Base-by-base conservation (phyloP, 2,329 filamentous ascomycete genomes). In the Waltergamsia citrina region DNA sequence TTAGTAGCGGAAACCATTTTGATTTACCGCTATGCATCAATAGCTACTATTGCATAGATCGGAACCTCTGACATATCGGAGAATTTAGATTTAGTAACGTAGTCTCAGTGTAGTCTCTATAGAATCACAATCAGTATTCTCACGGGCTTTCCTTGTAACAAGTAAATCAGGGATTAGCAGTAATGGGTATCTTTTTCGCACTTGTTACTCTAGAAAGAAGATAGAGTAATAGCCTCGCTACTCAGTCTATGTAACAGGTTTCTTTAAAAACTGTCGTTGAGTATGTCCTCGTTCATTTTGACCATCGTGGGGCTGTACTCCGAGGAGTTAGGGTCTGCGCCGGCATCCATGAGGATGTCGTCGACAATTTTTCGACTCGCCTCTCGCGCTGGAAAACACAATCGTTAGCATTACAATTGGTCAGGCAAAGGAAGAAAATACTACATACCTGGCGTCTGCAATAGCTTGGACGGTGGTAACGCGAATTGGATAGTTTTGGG, bases 401-500 rank as follows among this genome's bases (percentile, higher is more conserved):
- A 27, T 45, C 36, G 45, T 38, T n/a, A 31, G 23, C 29, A 33
- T 22, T 6, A 25, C 18, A 12, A 16, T 32, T 29, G 29, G 12
- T 15, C 17, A 29, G 25, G 18, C 21, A 16, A 25, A 6, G 20
- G 10, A 4, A 14, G 29, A 14, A 34, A 32, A 15, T 5, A 25
- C 8, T 17, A 39, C 74, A 52, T 59, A 83, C 79, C 80, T 41
- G 85, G 85, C 32, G 85, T 93, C 54, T 88, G 85, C 53, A 90
- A 56, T 16, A 93, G 60, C 50, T 83, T 79, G 26, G 78, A 83
- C 34, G 81, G 81, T 33, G 83, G 83, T 31, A 93, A 60, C 29
- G 82, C 80, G 54, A 93, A 93, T 49, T 88, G 83, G 39, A 93
- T 88, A 9, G 85, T 92, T 66, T 96, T 96, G 1, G 92, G 92